Evolutionary conservation across 2,329 filamentous ascomycete genomes (phyloP).

Genomic region (Xylaria sp.): DNA sequence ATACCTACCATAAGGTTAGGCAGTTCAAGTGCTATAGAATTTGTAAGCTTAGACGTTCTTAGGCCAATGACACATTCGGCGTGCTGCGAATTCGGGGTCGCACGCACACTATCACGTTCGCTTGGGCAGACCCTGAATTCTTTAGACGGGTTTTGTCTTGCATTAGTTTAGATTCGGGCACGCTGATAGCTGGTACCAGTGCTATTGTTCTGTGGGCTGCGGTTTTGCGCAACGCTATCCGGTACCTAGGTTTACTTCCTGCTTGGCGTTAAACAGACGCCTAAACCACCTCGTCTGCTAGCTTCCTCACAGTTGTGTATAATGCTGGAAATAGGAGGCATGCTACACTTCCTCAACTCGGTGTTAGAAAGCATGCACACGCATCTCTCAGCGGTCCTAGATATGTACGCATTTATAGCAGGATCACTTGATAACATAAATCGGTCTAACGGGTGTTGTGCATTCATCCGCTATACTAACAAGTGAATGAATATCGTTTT

Average conservation of each 20-base stretch:
- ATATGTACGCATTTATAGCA: not conserved
- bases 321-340: not conserved
- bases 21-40: conserved; percentile 1
- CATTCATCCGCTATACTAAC: not conserved
- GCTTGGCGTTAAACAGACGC: not conserved
- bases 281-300: not conserved
- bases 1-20: no score
- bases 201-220: not conserved
- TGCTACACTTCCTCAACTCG: not conserved
- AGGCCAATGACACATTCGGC: conserved; percentile 40
- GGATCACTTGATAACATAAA: not conserved
- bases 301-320: not conserved
- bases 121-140: not conserved
- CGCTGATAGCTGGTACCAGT: not conserved
- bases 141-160: not conserved
- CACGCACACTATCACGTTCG: not conserved
- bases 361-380: not conserved
- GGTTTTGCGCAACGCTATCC: not conserved
- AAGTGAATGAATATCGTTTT: not conserved
- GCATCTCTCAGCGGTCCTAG: not conserved
- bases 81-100: conserved; percentile 26
- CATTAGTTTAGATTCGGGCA: not conserved
- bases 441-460: not conserved
- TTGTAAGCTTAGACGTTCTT: conserved; percentile 17
- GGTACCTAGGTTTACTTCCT: not conserved